These are phyloP conservation scores for Hippophae gyantsensis DNA, from an alignment of 306 rosid species.

Conservation along the genomic window DNA sequence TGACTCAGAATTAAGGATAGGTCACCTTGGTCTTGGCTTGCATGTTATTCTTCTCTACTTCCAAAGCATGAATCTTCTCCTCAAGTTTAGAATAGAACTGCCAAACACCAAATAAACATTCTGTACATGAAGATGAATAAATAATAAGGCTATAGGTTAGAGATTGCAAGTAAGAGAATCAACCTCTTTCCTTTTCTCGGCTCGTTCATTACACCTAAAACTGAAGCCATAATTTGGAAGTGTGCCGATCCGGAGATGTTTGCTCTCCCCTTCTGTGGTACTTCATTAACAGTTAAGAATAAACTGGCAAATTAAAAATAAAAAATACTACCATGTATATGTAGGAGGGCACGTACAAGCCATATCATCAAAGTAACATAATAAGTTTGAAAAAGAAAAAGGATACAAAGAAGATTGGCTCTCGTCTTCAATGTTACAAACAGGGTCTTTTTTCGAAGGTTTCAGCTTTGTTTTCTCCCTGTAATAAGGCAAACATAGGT, in stretches of 20 bases:
- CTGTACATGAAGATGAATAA: neutral
- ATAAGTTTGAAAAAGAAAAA: slow-evolving; percentile 16
- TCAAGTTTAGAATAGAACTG: slow-evolving; percentile 94
- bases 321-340: neutral
- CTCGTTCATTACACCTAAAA: slow-evolving; percentile 90
- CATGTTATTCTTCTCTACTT: slow-evolving; percentile 66
- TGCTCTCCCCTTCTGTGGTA: slow-evolving; percentile 57
- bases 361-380: slow-evolving; percentile 7
- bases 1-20: slow-evolving; percentile 10
- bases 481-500: slow-evolving; percentile 20
- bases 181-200: slow-evolving; percentile 86
- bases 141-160: slow-evolving; percentile 10
- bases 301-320: slow-evolving; percentile 10
- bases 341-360: slow-evolving; percentile 7
- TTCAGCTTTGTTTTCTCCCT: slow-evolving; percentile 58
- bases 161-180: slow-evolving; percentile 10
- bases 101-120: slow-evolving; percentile 4
- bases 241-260: slow-evolving; percentile 43
- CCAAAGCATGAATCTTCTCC: slow-evolving; percentile 95
- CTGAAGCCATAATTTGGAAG: slow-evolving; percentile 93
- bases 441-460: slow-evolving; percentile 33
- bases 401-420: slow-evolving; percentile 75
- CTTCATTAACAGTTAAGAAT: slow-evolving; percentile 51
- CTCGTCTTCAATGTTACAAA: slow-evolving; percentile 44
- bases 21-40: slow-evolving; percentile 92